Percentiles rank a stretch among this genome's conserved stretches.
phyloP scores from a whole-genome alignment of 2,329 filamentous ascomycete genomes.

The Cladophialophora carrionii region DNA sequence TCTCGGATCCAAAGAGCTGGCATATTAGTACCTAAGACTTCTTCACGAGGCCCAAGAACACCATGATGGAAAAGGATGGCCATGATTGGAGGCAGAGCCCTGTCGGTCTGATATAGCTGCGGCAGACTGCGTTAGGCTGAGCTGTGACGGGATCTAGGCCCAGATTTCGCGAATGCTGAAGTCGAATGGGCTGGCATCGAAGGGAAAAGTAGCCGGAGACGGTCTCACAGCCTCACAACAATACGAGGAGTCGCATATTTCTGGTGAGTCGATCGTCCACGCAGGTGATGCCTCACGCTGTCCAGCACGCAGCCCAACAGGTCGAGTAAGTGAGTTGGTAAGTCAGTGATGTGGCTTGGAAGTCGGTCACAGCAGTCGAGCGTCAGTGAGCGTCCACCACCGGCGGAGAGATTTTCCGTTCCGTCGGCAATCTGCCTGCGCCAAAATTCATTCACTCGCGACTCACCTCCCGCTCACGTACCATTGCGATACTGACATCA shows the following conservation, averaged over 20 bases:
- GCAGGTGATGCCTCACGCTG: background rate
- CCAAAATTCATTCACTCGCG: background rate
- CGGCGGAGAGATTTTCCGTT: constrained; percentile 21
- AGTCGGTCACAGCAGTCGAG: too few species aligned
- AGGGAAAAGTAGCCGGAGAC: background rate
- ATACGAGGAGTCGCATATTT: background rate
- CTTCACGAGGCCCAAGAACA: constrained; percentile 1
- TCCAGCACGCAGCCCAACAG: too few species aligned
- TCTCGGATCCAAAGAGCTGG: background rate
- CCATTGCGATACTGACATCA: background rate
- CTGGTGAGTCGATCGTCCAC: background rate
- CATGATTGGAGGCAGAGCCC: constrained; percentile 4
- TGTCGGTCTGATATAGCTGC: background rate
- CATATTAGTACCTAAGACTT: background rate
- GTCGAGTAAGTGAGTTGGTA: background rate
- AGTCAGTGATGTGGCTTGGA: background rate
- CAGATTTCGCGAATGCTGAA: background rate
- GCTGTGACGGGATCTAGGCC: background rate
- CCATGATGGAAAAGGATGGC: constrained; percentile 1
- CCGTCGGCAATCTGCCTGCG: constrained; percentile 13
- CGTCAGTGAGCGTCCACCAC: background rate
- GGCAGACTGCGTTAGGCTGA: constrained; percentile 1
- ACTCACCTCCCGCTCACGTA: background rate
- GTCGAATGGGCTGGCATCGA: background rate
- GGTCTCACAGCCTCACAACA: background rate